Base-by-base conservation (phyloP, 768 basidiomycete genomes). In the Suillus bovinus region DNA sequence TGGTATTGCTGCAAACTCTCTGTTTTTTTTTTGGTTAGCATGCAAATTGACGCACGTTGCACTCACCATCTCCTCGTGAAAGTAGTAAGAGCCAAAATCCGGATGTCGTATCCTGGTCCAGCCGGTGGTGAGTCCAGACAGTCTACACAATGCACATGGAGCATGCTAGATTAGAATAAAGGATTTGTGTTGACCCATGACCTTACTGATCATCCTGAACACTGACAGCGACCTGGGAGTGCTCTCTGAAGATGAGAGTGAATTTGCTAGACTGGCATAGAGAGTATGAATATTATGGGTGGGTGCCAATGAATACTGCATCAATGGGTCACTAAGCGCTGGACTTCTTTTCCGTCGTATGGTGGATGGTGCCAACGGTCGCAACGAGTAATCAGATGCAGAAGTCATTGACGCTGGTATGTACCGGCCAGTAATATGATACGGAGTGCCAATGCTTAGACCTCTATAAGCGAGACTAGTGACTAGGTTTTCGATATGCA, bases 11-110 rank as follows among this genome's bases (percentile, higher is more conserved):
- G 29, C 62, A 47, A 13, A 22, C 59, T 53, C 3, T 52, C 27
- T 52, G 33, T 33, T 11, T 52, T 52, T 11, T 52, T 52, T 33
- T 50, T 6, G 16, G 67, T 38, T 61, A 54, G 31, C 17, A 69
- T 34, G 60, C 66, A 22, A 10, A 67, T 64, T 33, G 56, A 50
- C 14, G 67, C 68, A 11, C 41, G 20, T n/a, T 50, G n/a, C 20
- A 34, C 64, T 14, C n/a, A 78, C 77, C 68, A 69, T 72, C 22
- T 75, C 74, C 49, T 63, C 29, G 34, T 78, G 59, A 34, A 68
- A 69, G 58, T 73, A 79, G 44, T 73, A 75, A 13, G 66, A 64
- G 16, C 72, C 75, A n/a, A 66, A 68, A 20, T 78, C 77, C 11
- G 72, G 74, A 58, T 78, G 76, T 17, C 55, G 64, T 52, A 71